Percentiles rank a stretch among this genome's conserved stretches.
Conservation (phyloP, 129 eudicot species). For the Erigeron canadensis region DNA sequence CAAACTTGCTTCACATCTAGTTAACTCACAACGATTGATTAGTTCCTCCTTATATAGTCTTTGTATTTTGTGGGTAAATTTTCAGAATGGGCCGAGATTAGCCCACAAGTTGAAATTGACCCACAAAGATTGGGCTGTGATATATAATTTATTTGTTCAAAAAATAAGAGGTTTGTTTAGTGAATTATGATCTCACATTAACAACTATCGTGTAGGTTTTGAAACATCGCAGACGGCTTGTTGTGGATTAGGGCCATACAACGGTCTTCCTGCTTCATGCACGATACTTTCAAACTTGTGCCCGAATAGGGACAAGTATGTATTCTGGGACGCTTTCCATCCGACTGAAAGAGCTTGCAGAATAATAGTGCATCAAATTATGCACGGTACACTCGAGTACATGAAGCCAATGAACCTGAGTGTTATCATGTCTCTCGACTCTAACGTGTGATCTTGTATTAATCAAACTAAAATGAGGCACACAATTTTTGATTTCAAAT, state of each 20-base stretch:
- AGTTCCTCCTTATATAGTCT: no score
- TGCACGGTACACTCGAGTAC: constrained; percentile 35
- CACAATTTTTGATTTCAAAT: constrained; percentile 5
- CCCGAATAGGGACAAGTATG: constrained; percentile 37
- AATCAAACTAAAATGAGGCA: not conserved
- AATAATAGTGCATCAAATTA: constrained; percentile 34
- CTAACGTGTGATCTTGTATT: constrained; percentile 25
- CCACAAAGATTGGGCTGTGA: no score
- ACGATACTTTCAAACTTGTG: constrained; percentile 35
- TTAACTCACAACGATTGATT: no score
- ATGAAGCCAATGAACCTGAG: constrained; percentile 59
- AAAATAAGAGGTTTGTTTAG: not conserved
- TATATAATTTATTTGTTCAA: no score
- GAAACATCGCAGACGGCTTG: constrained; percentile 38
- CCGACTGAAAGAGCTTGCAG: constrained; percentile 47
- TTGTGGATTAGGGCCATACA: constrained; percentile 43
- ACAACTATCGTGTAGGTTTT: constrained; percentile 25
- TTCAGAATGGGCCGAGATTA: no score
- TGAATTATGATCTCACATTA: not conserved
- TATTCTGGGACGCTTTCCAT: constrained; percentile 53
- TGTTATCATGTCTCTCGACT: constrained; percentile 36
- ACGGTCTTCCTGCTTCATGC: constrained; percentile 35
- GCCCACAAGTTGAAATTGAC: no score
- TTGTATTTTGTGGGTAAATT: no score
- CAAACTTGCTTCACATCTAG: no score